Base-by-base conservation (phyloP, 805 yeast genomes). In the Blastobotrys muscicola region DNA sequence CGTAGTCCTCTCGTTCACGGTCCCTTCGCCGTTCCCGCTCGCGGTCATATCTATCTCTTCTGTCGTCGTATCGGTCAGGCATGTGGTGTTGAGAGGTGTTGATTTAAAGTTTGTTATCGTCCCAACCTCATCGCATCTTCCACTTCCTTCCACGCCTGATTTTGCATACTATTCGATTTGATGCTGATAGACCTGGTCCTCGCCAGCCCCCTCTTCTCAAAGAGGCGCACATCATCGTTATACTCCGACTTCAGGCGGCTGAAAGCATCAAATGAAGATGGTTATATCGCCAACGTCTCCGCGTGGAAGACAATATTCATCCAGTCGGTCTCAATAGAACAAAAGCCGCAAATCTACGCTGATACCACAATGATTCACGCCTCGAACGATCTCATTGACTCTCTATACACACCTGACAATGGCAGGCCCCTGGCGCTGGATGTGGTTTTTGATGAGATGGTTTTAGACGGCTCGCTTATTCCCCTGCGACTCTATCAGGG, bases 221-320 rank as follows among this genome's bases (percentile, higher is more conserved):
- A 55, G 6, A 52, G 68, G 8, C 58, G 80, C 20, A 56, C 71
- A 30, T 56, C 61, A 4, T 73, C 78, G n/a, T 60, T 74, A 36
- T 74, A 65, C 46, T 70, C 76, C 2, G 70, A 74, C 48, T 74
- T 72, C 49, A 49, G 61, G 8, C 58, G 66, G n/a, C 58, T 74
- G 29, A 59, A 62, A 44, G 70, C 67, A 9, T 38, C 58, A 2
- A 74, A 74, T 47, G 64, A 61, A 3, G 76, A 70, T 44, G 80
- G 80, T 5, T 73, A 62, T 44, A 65, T 58, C 15, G 79, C 79
- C 11, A 74, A 74, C 48, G 20, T 74, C 10, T 51, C 51, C 3
- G 72, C 74, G 2, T 74, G 80, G 80, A 61, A 56, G 38, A 48
- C 53, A 4, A 60, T 68, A 8, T 52, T 74, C 7, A 40, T 51